Conservation (phyloP, 192 early-diverging fungal species). For the Coemansia sp. region DNA sequence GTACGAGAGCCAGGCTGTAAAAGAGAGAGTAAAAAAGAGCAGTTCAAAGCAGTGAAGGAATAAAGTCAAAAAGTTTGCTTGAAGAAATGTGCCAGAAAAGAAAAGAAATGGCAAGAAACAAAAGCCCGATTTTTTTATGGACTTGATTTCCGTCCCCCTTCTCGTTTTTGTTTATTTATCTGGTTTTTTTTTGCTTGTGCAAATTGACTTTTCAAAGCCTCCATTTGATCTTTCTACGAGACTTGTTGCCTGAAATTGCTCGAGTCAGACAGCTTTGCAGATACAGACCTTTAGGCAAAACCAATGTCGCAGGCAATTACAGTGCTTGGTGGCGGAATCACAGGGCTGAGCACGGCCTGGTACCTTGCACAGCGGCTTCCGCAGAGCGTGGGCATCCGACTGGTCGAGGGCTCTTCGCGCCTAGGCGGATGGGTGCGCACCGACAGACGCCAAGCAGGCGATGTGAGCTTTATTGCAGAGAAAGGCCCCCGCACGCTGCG, state of each 20-base stretch:
- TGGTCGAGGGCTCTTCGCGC: constrained; percentile 68
- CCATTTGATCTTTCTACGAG: too few relatives aligned
- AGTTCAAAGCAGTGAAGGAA: too few relatives aligned
- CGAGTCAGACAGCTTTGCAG: too few relatives aligned
- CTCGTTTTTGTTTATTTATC: constrained; percentile 1
- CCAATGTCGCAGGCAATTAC: constrained; percentile 52
- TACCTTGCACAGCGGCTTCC: constrained; percentile 60
- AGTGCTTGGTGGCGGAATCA: constrained; percentile 91
- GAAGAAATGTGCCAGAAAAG: not conserved
- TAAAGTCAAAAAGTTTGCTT: too few relatives aligned
- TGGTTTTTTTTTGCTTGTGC: not conserved
- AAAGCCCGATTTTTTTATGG: too few relatives aligned
- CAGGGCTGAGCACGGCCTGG: constrained; percentile 81
- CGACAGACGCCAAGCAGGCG: constrained; percentile 42
- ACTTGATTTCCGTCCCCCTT: not conserved
- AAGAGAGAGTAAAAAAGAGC: too few relatives aligned
- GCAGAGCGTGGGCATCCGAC: constrained; percentile 56
- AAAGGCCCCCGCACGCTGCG: constrained; percentile 81
- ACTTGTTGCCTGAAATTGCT: too few relatives aligned
- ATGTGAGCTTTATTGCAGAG: constrained; percentile 62
- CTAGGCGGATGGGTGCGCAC: constrained; percentile 88
- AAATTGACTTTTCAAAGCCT: too few relatives aligned
- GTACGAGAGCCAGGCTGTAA: too few relatives aligned
- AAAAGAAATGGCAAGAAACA: not conserved
- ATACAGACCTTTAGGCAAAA: too few relatives aligned